Evolutionary conservation across 345 rosid genomes (phyloP), one percentile per base, ranked within the genome.

Genomic region (Leavenworthia alabamica): DNA sequence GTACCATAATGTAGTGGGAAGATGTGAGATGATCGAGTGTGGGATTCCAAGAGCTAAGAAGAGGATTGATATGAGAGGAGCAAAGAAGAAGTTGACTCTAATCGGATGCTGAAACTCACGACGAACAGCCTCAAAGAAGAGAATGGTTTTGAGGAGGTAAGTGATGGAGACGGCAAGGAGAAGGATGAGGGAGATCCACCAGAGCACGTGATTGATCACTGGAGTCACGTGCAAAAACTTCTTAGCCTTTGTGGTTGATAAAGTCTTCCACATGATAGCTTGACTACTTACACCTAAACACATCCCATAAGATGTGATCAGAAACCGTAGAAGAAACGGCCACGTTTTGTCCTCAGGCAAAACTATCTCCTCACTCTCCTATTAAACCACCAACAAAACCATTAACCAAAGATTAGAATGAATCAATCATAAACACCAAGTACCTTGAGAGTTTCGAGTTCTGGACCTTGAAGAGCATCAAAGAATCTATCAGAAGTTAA

Each of bases 261-360:
- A 60, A 3, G 85, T 70, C 66, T 88, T 91, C 96, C 96, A 91
- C 86, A 91, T 58, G 28, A 91, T 78, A 14, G 96, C 95, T 79
- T 91, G 96, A 77, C 96, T 91, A 69, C 92, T 79, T 14, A 84
- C 83, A 29, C 98, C 98, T 4, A 91, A 88, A 71, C 98, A 88
- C 73, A 91, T 84, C 75, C 98, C 95, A 14, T 80, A 91, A 0
- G 96, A 83, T 51, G 96, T 80, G 33, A 91, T 56, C 0, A 92
- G 87, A 65, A 16, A 91, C 16, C 96, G 81, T 1, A 88, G 85
- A 66, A 91, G 92, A 69, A 91, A 91, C 15, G 98, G 98, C 96
- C 98, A 91, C 15, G 42, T 74, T 79, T 78, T 83, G 78, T 86
- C 90, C 2, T 76, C 84, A 3, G 96, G 98, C 23, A 91, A 80